Evolutionary conservation across 2,329 filamentous ascomycete genomes (phyloP).

Genomic region (Penicillium sp.): DNA sequence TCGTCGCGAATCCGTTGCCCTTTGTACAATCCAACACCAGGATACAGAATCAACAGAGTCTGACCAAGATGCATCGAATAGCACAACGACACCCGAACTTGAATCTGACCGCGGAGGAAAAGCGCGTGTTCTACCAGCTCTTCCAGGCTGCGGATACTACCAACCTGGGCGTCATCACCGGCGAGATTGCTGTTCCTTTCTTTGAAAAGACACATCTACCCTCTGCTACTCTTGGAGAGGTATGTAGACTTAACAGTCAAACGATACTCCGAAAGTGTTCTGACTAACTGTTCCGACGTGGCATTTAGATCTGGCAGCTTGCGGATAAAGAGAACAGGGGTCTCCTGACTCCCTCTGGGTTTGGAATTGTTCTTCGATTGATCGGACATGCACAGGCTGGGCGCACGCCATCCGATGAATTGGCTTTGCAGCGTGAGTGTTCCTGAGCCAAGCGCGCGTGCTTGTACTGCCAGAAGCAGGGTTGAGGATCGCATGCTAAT

Average conservation of each 20-base stretch:
- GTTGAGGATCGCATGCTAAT: constrained; percentile 5
- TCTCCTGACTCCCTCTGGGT: constrained; percentile 87
- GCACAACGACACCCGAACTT: constrained; percentile 62
- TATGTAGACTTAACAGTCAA: constrained; percentile 49
- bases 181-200: constrained; percentile 94
- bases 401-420: constrained; percentile 74
- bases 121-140: constrained; percentile 87
- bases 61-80: constrained; percentile 26
- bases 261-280: too few species aligned
- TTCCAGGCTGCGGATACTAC: constrained; percentile 93
- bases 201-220: constrained; percentile 94
- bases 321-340: constrained; percentile 96
- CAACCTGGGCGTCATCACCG: constrained; percentile 88
- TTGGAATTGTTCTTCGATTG: constrained; percentile 87
- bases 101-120: constrained; percentile 89
- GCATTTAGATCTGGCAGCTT: constrained; percentile 91
- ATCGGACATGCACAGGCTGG: constrained; percentile 95
- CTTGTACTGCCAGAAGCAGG: background rate
- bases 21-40: background rate
- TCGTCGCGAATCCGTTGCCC: constrained; percentile 8
- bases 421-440: constrained; percentile 73
- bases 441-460: background rate
- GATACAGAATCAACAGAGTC: constrained; percentile 16
- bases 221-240: constrained; percentile 83
- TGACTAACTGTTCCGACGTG: constrained; percentile 7